Percentiles rank a stretch among this genome's conserved stretches.
Conservation (phyloP, 306 rosid species). For the Citrullus amarus region DNA sequence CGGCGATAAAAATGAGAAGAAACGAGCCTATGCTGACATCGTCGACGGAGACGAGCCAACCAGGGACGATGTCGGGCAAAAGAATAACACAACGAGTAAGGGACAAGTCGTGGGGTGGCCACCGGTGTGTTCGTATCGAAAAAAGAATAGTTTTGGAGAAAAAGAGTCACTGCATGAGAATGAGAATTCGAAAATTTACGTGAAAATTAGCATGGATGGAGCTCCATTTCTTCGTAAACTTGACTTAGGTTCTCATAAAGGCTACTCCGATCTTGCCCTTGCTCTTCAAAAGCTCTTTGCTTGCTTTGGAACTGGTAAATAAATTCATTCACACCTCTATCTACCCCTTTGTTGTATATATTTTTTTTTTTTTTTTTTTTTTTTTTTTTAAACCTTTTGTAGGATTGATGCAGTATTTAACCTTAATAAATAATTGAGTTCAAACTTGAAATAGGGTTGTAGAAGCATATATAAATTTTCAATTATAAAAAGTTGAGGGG, state of each 20-base stretch:
- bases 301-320: conserved; percentile 54
- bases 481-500: no score
- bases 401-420: background rate
- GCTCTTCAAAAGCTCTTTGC: conserved; percentile 76
- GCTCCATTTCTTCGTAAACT: conserved; percentile 87
- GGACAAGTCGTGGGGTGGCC: conserved; percentile 84
- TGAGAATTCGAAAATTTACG: conserved; percentile 45
- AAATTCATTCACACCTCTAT: background rate
- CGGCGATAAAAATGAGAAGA: conserved; percentile 39
- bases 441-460: no score
- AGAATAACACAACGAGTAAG: conserved; percentile 13
- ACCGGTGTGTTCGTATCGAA: conserved; percentile 75
- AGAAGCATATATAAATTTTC: no score
- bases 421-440: no score
- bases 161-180: background rate
- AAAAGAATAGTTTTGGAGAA: conserved; percentile 42
- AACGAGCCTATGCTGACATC: conserved; percentile 57
- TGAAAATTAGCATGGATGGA: conserved; percentile 92
- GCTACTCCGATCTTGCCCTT: conserved; percentile 44
- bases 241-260: conserved; percentile 46
- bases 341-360: background rate
- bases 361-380: background rate
- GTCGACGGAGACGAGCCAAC: background rate
- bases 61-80: background rate
- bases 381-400: background rate